Conservation (phyloP, 768 basidiomycete species). For the Pholiota microspora region DNA sequence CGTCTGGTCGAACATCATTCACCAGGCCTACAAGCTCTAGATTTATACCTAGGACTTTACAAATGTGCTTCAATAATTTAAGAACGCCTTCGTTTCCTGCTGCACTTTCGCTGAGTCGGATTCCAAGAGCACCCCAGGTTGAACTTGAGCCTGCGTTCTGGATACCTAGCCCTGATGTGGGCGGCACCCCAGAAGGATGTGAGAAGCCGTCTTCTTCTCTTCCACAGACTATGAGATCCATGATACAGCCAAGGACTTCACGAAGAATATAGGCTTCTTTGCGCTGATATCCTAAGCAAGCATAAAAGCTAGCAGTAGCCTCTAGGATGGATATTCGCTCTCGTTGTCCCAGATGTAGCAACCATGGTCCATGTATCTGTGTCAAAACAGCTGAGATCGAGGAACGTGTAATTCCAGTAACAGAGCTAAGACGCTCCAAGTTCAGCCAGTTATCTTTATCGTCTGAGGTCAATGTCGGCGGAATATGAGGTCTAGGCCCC, state of each 20-base stretch:
- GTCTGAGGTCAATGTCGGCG: conserved; percentile 52
- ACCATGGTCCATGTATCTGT: conserved; percentile 84
- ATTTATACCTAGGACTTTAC: conserved; percentile 79
- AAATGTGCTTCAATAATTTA: conserved; percentile 67
- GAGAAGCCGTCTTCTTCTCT: conserved; percentile 66
- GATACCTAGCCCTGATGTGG: conserved; percentile 45
- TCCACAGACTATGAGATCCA: conserved; percentile 86
- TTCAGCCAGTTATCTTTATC: conserved; percentile 44
- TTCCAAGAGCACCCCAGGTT: conserved; percentile 57
- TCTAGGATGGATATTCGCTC: conserved; percentile 75
- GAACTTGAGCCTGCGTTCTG: conserved; percentile 37
- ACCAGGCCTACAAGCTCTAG: conserved; percentile 66
- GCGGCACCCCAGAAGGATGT: conserved; percentile 37
- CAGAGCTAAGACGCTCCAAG: conserved; percentile 62
- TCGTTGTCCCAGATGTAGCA: conserved; percentile 73
- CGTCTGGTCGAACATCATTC: conserved; percentile 19
- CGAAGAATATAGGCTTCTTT: conserved; percentile 88
- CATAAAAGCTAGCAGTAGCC: conserved; percentile 70
- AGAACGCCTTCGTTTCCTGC: conserved; percentile 86
- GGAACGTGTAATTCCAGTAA: conserved; percentile 70
- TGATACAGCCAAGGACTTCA: conserved; percentile 79
- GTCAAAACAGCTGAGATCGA: conserved; percentile 65
- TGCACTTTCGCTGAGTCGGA: conserved; percentile 69
- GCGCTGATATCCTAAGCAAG: conserved; percentile 78
- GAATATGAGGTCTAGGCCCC: conserved; percentile 54